Evolutionary conservation across 129 eudicot species (phyloP).

Genomic region (Cynara cardunculus): DNA sequence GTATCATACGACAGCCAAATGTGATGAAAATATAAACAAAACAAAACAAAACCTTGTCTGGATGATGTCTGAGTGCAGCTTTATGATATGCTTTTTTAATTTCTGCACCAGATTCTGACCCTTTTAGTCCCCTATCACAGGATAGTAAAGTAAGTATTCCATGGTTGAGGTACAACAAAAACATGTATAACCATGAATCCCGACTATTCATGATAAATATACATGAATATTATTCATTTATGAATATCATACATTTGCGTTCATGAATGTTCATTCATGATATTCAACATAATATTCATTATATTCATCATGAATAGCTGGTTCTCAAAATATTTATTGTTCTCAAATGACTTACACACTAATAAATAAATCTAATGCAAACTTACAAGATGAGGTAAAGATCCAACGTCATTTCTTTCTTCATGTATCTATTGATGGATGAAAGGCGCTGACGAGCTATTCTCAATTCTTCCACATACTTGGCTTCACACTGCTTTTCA

Average conservation of each 20-base stretch:
- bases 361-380: not conserved
- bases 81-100: slow-evolving; percentile 87
- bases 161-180: not conserved
- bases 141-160: not conserved
- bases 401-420: slow-evolving; percentile 46
- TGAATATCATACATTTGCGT: not conserved
- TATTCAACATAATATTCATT: too few species aligned
- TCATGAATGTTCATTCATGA: too few species aligned
- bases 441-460: slow-evolving; percentile 64
- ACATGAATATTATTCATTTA: not conserved
- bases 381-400: slow-evolving; percentile 80
- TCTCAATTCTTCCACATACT: slow-evolving; percentile 41
- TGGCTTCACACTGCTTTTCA: slow-evolving; percentile 37
- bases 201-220: not conserved
- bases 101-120: slow-evolving; percentile 64
- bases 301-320: not conserved
- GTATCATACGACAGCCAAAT: not conserved
- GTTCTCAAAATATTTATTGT: not conserved
- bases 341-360: not conserved
- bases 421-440: slow-evolving; percentile 43
- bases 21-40: not conserved
- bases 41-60: slow-evolving; percentile 70
- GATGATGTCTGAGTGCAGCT: slow-evolving; percentile 95
- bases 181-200: not conserved
- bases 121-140: slow-evolving; percentile 69